Evolutionary conservation across 1,284 basidiomycete genomes (phyloP).

Genomic region (Mrakiaceae sp.): DNA sequence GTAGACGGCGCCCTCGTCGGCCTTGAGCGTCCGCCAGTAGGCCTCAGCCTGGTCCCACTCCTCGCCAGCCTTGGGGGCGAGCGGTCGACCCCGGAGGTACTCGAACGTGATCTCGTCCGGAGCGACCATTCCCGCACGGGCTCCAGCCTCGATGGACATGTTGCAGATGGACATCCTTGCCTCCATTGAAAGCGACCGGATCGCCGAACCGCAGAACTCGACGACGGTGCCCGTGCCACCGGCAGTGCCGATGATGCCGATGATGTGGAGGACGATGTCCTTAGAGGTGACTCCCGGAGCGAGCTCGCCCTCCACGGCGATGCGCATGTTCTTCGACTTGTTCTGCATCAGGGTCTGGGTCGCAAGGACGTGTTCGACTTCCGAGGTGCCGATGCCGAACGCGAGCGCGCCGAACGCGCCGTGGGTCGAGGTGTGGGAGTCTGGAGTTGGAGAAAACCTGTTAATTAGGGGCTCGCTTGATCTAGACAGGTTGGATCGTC

Average conservation of each 20-base stretch:
- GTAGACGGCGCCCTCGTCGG: conserved; percentile 80
- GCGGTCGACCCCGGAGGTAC: conserved; percentile 75
- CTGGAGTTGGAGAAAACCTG: conserved; percentile 26
- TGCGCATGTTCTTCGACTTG: conserved; percentile 93
- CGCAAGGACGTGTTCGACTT: conserved; percentile 93
- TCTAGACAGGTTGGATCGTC: not conserved
- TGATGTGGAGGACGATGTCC: conserved; percentile 89
- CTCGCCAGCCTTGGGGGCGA: conserved; percentile 63
- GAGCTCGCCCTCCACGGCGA: conserved; percentile 77
- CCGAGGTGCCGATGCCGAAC: conserved; percentile 92
- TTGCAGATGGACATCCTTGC: conserved; percentile 95
- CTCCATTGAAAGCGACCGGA: conserved; percentile 87
- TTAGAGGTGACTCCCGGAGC: conserved; percentile 83
- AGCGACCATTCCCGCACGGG: conserved; percentile 89
- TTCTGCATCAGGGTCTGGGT: conserved; percentile 87
- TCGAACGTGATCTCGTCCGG: conserved; percentile 83
- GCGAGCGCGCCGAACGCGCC: conserved; percentile 93
- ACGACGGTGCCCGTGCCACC: conserved; percentile 89
- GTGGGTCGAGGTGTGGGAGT: conserved; percentile 82
- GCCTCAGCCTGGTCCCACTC: conserved; percentile 79
- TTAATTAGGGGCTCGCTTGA: not conserved
- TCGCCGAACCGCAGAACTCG: conserved; percentile 84
- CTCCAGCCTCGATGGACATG: conserved; percentile 96
- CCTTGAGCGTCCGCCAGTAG: conserved; percentile 78
- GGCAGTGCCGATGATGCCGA: conserved; percentile 86